These are phyloP conservation scores for Aspergillus proliferans DNA, from an alignment of 2,329 filamentous ascomycete genomes.

Conservation along the genomic window DNA sequence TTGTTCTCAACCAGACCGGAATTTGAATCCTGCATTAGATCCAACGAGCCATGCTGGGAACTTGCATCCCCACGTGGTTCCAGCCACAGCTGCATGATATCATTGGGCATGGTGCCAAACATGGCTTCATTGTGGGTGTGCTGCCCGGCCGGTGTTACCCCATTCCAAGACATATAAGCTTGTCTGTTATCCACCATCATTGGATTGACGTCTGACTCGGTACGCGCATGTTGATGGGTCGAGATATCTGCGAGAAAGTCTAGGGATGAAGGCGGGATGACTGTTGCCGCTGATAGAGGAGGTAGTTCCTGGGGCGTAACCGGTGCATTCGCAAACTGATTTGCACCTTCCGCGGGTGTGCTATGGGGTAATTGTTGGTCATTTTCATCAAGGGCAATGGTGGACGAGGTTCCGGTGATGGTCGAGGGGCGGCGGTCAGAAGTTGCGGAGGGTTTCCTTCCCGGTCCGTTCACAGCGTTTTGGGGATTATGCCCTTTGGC, in stretches of 20 bases:
- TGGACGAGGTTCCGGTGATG: constrained; percentile 8
- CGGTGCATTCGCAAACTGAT: constrained; percentile 11
- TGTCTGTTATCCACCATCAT: constrained; percentile 26
- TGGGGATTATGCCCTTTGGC: constrained; percentile 44
- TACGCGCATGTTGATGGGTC: constrained; percentile 24
- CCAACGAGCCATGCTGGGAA: constrained; percentile 25
- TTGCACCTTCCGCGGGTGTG: constrained; percentile 9
- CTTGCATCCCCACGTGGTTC: constrained; percentile 26
- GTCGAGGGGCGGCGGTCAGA: constrained; percentile 19
- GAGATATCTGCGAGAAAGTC: constrained; percentile 36
- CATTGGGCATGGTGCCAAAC: constrained; percentile 23
- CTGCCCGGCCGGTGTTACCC: constrained; percentile 17
- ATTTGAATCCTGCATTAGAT: constrained; percentile 21
- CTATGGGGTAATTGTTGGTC: constrained; percentile 11
- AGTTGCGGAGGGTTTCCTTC: constrained; percentile 25
- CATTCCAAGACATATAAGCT: constrained; percentile 27
- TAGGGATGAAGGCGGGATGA: constrained; percentile 30
- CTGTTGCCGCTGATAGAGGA: constrained; percentile 23
- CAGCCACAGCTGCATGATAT: constrained; percentile 32
- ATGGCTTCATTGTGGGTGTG: constrained; percentile 15
- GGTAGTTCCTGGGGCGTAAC: constrained; percentile 19
- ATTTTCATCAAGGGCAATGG: constrained; percentile 8
- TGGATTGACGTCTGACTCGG: constrained; percentile 19
- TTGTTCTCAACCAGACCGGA: constrained; percentile 19
- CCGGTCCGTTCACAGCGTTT: constrained; percentile 2